Conservation (phyloP, 208 protist species). For the Wallacemonas sp. region DNA sequence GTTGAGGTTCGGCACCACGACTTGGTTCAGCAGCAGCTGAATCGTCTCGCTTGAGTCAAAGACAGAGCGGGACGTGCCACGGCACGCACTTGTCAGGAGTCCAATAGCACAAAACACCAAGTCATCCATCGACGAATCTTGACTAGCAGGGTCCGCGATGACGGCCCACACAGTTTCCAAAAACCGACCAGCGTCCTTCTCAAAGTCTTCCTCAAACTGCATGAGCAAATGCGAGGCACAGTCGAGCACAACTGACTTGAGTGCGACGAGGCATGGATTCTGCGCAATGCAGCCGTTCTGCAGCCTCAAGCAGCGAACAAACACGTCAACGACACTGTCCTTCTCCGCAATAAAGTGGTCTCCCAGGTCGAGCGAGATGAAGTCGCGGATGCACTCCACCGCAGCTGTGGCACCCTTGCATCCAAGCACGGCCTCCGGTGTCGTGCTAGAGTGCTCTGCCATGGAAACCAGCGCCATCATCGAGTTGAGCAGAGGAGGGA, state of each 20-base stretch:
- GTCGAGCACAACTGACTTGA: slow-evolving; percentile 85
- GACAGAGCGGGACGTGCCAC: slow-evolving; percentile 64
- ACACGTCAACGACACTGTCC: slow-evolving; percentile 58
- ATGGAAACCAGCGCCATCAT: slow-evolving; percentile 25
- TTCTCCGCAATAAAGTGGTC: slow-evolving; percentile 94
- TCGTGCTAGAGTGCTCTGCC: slow-evolving; percentile 15
- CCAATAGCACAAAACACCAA: slow-evolving; percentile 86
- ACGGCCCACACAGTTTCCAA: slow-evolving; percentile 87
- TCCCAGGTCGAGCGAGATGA: slow-evolving; percentile 92
- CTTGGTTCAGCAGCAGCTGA: slow-evolving; percentile 83
- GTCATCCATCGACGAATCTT: slow-evolving; percentile 61
- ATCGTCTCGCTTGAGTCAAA: slow-evolving; percentile 81
- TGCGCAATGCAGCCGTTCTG: slow-evolving; percentile 29
- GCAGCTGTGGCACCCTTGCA: slow-evolving; percentile 51
- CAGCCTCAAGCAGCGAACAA: slow-evolving; percentile 58
- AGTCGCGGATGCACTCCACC: slow-evolving; percentile 80
- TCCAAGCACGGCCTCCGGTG: slow-evolving; percentile 23
- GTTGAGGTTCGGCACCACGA: slow-evolving; percentile 95
- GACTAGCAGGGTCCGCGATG: slow-evolving; percentile 63
- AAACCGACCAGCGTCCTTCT: slow-evolving; percentile 82
- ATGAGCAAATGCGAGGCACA: slow-evolving; percentile 91
- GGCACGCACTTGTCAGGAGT: slow-evolving; percentile 89
- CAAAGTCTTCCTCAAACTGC: slow-evolving; percentile 95
- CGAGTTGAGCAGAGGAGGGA: slow-evolving; percentile 25
- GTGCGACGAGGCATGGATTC: slow-evolving; percentile 38